A percentile compares a stretch with the other conserved stretches of the same genome.
Conservation (phyloP, 495 filamentous ascomycete genomes). For the Melanomma pulvis-pyrius region DNA sequence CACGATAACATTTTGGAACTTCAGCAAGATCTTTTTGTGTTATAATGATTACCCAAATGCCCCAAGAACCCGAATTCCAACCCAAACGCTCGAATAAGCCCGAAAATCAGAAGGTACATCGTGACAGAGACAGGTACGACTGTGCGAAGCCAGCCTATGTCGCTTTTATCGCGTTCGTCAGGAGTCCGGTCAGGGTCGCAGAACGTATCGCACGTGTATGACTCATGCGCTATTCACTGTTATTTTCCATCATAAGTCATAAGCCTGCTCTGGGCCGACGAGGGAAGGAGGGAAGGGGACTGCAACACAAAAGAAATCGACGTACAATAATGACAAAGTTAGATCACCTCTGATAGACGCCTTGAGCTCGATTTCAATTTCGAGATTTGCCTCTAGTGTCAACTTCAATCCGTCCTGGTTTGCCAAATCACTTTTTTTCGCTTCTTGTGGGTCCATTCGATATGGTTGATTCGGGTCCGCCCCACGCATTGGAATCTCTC, state of each 20-base stretch:
- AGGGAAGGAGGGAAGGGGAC: not conserved
- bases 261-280: conserved; percentile 15
- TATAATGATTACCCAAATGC: conserved; percentile 3
- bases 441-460: conserved; percentile 32
- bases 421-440: conserved; percentile 39
- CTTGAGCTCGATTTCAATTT: conserved; percentile 53
- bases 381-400: conserved; percentile 50
- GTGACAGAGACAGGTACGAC: not conserved
- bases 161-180: not conserved
- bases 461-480: conserved; percentile 48
- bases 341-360: conserved; percentile 50
- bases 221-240: conserved; percentile 33
- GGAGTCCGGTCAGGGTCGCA: not conserved
- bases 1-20: too few species aligned
- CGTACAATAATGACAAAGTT: conserved; percentile 50
- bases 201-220: not conserved
- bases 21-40: not conserved
- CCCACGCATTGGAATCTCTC: conserved; percentile 51
- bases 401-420: conserved; percentile 50
- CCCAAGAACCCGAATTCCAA: not conserved
- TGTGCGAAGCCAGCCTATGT: not conserved
- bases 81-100: not conserved
- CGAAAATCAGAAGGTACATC: not conserved
- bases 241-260: conserved; percentile 29
- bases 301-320: conserved; percentile 7